Base-by-base conservation (phyloP, 176 grass and related monocot species). In the Carex parvula region DNA sequence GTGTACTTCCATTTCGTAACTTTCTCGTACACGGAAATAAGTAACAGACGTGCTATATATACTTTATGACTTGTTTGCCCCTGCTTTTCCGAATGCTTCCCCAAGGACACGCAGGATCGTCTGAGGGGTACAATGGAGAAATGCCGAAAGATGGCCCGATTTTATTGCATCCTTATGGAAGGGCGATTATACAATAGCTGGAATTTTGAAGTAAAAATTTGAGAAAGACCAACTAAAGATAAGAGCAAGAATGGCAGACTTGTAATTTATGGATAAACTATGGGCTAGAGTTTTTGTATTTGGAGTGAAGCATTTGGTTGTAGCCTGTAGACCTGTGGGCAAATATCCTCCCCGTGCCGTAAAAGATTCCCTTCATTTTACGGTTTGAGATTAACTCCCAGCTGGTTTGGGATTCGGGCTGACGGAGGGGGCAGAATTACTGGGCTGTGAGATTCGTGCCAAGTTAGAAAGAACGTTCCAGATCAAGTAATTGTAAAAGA, bases 161-260 rank as follows among this genome's bases (percentile, higher is more conserved):
- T 62, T 62, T 10, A 3, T 53, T 22, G 20, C 20, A 29, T 24
- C 10, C 5, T 29, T 11, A 9, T 22, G 5, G 21, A 76, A 76
- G 20, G 22, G 22, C 30, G 48, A 55, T 54, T 6, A 54, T 26
- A 17, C 17, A 76, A 76, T 30, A 15, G 11, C 9, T 52, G 71
- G 20, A 1, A 55, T 76, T 54, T 26, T 7, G 5, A 76, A 55
- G 72, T 48, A 6, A 26, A 30, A 53, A 18, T 17, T 32, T 29
- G 58, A 50, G 60, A 82, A 64, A 33, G 5, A 41, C 35, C 33
- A 82, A 65, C 17, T 42, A 83, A n/a, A 67, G 80, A 83, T 83
- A 83, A 83, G 80, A 83, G 20, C 61, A 21, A 68, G 61, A 12
- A 14, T 83, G 80, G 60, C 62, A 83, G 15, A 17, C 4, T 12